Conservation (phyloP, 495 filamentous ascomycete genomes). For the Trichoderma gamsii region DNA sequence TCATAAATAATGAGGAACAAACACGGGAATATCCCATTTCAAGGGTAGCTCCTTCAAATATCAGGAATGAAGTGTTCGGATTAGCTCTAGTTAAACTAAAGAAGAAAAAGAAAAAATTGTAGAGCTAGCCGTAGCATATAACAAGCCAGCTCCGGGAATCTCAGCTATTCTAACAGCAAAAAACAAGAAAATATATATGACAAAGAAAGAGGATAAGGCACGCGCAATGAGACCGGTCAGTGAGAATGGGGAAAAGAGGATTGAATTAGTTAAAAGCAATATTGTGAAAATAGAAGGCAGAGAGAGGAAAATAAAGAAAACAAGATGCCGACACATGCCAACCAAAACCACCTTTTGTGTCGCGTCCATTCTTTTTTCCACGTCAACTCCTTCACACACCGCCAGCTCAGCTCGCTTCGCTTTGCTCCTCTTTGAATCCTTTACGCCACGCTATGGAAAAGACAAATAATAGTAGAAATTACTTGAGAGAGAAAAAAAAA, state of each 20-base stretch:
- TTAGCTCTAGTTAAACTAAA: background rate
- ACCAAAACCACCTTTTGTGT: background rate
- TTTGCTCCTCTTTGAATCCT: background rate
- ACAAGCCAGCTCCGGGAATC: background rate
- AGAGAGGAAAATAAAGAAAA: background rate
- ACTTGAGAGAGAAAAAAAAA: background rate
- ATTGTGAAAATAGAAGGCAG: background rate
- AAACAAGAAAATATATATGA: background rate
- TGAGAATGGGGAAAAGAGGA: background rate
- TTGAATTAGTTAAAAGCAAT: conserved; percentile 2
- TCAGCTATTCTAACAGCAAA: background rate
- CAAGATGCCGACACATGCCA: background rate
- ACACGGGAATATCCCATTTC: too few relatives aligned
- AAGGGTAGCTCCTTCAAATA: too few relatives aligned
- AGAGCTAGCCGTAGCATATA: background rate
- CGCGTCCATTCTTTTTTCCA: background rate
- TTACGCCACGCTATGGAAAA: conserved; percentile 13
- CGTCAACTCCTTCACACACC: background rate
- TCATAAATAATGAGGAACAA: too few relatives aligned
- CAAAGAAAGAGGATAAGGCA: background rate
- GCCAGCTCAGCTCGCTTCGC: conserved; percentile 8
- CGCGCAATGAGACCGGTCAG: background rate
- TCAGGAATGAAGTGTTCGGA: too few relatives aligned
- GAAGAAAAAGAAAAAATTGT: background rate
- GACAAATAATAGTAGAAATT: background rate